Conservation (phyloP, 2,329 filamentous ascomycete species). For the Hypoxylon sp. region DNA sequence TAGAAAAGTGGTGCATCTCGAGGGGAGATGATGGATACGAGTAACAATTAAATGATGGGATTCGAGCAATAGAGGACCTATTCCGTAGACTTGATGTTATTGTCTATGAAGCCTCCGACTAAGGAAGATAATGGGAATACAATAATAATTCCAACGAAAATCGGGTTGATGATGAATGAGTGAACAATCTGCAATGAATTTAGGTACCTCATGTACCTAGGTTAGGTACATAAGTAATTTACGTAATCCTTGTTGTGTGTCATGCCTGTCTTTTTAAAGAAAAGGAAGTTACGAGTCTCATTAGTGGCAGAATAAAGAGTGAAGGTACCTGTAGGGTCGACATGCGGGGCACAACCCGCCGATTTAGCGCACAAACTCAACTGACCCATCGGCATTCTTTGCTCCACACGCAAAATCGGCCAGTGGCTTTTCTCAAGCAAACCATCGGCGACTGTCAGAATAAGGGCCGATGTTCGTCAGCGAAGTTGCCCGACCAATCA, state of each 20-base stretch:
- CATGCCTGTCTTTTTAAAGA: background rate
- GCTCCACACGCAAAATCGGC: background rate
- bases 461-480: background rate
- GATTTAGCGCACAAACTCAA: background rate
- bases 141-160: background rate
- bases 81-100: background rate
- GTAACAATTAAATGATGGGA: background rate
- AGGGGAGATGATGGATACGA: background rate
- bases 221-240: no score
- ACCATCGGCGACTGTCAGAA: background rate
- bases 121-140: background rate
- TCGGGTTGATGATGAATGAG: no score
- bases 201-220: no score
- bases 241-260: background rate
- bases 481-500: background rate
- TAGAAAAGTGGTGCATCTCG: constrained; percentile 1
- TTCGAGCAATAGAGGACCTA: background rate
- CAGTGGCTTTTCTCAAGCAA: background rate
- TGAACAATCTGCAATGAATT: no score
- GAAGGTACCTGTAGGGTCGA: background rate
- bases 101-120: background rate
- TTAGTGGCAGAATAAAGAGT: background rate
- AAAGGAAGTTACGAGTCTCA: background rate
- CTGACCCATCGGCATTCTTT: background rate
- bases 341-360: background rate